Base-by-base conservation (phyloP, 2,329 filamentous ascomycete species). In the Colletotrichum chlorophyti region DNA sequence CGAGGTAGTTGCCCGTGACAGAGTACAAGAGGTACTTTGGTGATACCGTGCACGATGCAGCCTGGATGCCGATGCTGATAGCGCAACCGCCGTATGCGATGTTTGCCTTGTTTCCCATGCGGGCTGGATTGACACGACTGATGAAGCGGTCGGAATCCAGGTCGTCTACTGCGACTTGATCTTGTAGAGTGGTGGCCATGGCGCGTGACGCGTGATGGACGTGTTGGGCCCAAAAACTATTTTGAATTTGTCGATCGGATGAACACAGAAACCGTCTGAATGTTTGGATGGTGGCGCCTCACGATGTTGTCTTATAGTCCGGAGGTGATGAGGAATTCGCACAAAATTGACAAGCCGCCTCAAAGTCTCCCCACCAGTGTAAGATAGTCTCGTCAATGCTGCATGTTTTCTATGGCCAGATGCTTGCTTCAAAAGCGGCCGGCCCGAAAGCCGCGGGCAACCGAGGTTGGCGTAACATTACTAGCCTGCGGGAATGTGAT, bases 61-160 rank as follows among this genome's bases (percentile, higher is more conserved):
- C 74, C 61, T 74, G 73, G 9, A 74, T 69, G 1, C 76, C 79
- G 3, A 75, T 59, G 4, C 65, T 72, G 2, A 78, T 64, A 2
- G 78, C 69, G 59, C 72, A 81, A 1, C 80, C 79, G 27, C 79
- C 78, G 57, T 79, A 81, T 2, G 78, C 78, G 29, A 74, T 69
- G 19, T 62, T 61, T 58, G 41, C 64, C 58, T 66, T 48, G 38
- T 73, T 73, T 12, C 71, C 71, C 69, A 73, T 67, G 12, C 65
- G 60, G 14, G 67, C 60, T 1, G 71, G 71, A n/a, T 63, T 49
- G 9, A 53, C 38, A 10, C 63, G 65, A n/a, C 70, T 70, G 37
- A 68, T 62, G 41, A 64, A 73, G 27, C 65, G 63, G 11, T 60
- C 54, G 3, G 38, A 37, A 15, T 55, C 54, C 31, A 54, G 10